Evolutionary conservation across 352 stramenopile genomes (phyloP), one percentile per base, ranked within the genome.

Genomic region (Phytophthora melonis): DNA sequence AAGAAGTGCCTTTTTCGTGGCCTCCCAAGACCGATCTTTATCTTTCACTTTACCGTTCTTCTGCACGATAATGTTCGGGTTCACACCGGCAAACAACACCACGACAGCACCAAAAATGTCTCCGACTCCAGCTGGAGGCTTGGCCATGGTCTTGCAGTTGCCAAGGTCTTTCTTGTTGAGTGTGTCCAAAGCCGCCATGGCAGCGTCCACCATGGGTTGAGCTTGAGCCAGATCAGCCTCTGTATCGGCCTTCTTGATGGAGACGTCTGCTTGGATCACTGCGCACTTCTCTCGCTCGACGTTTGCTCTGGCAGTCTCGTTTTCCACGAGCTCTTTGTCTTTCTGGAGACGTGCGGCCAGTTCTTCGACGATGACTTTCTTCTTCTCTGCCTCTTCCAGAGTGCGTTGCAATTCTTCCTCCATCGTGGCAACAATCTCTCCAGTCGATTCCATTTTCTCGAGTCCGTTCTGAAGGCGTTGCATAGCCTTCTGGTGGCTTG

Each of bases 21-120:
- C 90, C 36, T 98, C 96, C 96, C 96, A 99, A 5, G 87, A 90
- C 18, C 93, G 89, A 73, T 99, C 95, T 68, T 99, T 98, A 58
- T 96, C 89, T 61, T 96, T 96, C 25, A 98, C 92, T 64, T 98
- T 98, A 55, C 90, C 95, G 50, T 95, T 98, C 86, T 98, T 99
- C 68, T 98, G 90, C 3, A 92, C 75, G 3, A 91, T 66, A 0
- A 94, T 71, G 39, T 88, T 91, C 5, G 86, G 52, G 68, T 96
- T 94, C 19, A 90, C 73, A 1, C 89, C 89, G 10, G 87, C 87
- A 59, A 96, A 90, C 18, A 96, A 80, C 53, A 94, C 82, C 5
- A 94, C 73, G 7, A 96, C 89, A 8, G 87, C 88, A 11, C 78
- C 83, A 68, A 95, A 93, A 57, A 98, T 89, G 58, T 97, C 93